Evolutionary conservation across 179 eudicot species (phyloP).

Genomic region (Nepenthes alata): DNA sequence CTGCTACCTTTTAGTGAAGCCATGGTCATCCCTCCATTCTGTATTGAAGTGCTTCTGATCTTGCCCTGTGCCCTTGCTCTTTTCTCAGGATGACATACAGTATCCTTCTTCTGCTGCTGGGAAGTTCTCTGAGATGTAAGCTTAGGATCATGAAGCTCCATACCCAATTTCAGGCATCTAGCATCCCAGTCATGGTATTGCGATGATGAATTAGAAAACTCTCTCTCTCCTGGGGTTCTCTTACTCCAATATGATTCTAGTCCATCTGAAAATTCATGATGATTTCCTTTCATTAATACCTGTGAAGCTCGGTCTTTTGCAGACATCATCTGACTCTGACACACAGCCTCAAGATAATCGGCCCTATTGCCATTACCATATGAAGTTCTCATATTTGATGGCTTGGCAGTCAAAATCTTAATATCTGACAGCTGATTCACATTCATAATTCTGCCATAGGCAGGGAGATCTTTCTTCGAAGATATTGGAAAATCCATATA

Average conservation of each 20-base stretch:
- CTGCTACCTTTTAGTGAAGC: constrained; percentile 33
- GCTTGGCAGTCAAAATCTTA: constrained; percentile 58
- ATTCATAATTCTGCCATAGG: constrained; percentile 38
- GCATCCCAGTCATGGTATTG: constrained; percentile 39
- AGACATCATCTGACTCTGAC: constrained; percentile 36
- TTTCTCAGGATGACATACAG: constrained; percentile 24
- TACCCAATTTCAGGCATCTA: constrained; percentile 38
- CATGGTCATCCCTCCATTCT: constrained; percentile 50
- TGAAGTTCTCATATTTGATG: constrained; percentile 38
- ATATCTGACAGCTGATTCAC: constrained; percentile 79
- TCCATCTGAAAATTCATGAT: constrained; percentile 30
- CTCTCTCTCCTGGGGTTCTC: constrained; percentile 27
- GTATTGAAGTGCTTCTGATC: constrained; percentile 21
- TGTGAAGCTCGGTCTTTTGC: constrained; percentile 28
- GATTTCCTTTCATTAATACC: constrained; percentile 28
- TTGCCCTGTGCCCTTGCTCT: constrained; percentile 30
- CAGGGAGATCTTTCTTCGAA: constrained; percentile 21
- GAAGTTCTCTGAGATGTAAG: constrained; percentile 14
- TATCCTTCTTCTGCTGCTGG: constrained; percentile 19
- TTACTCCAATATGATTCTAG: constrained; percentile 33
- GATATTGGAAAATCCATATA: constrained; percentile 28
- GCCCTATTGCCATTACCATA: constrained; percentile 36
- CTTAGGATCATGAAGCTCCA: constrained; percentile 28
- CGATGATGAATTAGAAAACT: constrained; percentile 59
- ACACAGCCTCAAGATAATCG: constrained; percentile 31